A percentile compares a stretch with the other conserved stretches of the same genome.
phyloP scores from a whole-genome alignment of 768 basidiomycete genomes.

The Boletus speciosus region DNA sequence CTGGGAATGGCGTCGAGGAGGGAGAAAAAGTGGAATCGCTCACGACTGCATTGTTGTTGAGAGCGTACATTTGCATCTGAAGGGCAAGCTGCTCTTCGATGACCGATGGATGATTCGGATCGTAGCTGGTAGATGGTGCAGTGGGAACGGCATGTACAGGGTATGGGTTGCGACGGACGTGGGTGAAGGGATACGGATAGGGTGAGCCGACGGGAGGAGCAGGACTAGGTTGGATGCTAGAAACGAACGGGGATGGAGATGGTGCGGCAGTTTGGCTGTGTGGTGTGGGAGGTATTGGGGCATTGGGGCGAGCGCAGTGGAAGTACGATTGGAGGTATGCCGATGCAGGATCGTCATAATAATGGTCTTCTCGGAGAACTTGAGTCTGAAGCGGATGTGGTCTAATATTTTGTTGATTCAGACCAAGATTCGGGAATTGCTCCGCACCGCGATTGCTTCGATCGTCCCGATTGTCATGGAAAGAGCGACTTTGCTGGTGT shows the following conservation, averaged over 20 bases:
- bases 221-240: constrained; percentile 52
- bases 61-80: constrained; percentile 77
- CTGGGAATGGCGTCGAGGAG: constrained; percentile 69
- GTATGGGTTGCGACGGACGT: constrained; percentile 56
- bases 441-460: constrained; percentile 19
- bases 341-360: constrained; percentile 58
- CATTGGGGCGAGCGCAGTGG: constrained; percentile 61
- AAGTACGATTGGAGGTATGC: constrained; percentile 60
- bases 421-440: constrained; percentile 18
- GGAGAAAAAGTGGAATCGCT: constrained; percentile 78
- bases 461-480: constrained; percentile 21
- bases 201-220: constrained; percentile 66
- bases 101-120: constrained; percentile 42
- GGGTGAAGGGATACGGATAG: constrained; percentile 74
- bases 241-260: constrained; percentile 64
- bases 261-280: constrained; percentile 72
- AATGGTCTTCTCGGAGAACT: constrained; percentile 54
- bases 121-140: constrained; percentile 39
- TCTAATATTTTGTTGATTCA: constrained; percentile 25
- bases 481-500: constrained; percentile 20
- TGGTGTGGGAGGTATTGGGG: constrained; percentile 77
- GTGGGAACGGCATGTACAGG: constrained; percentile 38
- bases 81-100: constrained; percentile 69
- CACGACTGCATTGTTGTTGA: constrained; percentile 59
- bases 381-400: constrained; percentile 40